Evolutionary conservation across 2,329 filamentous ascomycete genomes (phyloP), one percentile per base, ranked within the genome.

Genomic region (Lachnellula subtilissima): DNA sequence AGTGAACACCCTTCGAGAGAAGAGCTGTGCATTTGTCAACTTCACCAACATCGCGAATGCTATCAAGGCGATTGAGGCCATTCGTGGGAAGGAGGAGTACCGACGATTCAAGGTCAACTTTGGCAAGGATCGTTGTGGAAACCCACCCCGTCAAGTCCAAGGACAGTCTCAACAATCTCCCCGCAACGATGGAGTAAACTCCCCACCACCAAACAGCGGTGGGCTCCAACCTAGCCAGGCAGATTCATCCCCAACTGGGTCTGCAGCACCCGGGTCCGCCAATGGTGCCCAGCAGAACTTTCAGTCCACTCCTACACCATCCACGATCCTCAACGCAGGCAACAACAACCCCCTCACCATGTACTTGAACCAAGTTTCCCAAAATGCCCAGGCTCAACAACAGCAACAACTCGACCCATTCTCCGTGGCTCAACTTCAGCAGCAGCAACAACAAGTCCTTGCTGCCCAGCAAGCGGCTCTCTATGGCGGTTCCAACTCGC

Each of bases 41-140:
- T 99, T 99, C 73, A 99, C 94, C 70, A 99, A 99, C 76, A 99
- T 99, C 71, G 94, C 94, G 70, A 99, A 99, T 67, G 94, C 94
- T 50, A 99, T 99, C 79, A 99, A 99, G 78, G 94, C 94, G 1
- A 99, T 99, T 63, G 94, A 99, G 75, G 94, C 92, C 22, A 86
- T 99, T 62, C 86, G 94, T 56, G 89, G 91, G 69, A 91, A 92
- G 70, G 94, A 97, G 45, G 94, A 99, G 69, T 99, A 99, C 80
- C 90, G 86, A 74, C 87, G 94, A 67, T 99, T 99, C 85, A 99
- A 99, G 82, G 93, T 99, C 72, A 99, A 99, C 78, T 99, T 99
- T 71, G 94, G 94, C 74, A 99, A 99, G 78, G 94, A 99, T 71
- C 86, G 94, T 55, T 99, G 94, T 68, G 94, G 94, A 64, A 99